Conservation (phyloP, 176 grass and related monocot species). For the Guadua angustifolia region DNA sequence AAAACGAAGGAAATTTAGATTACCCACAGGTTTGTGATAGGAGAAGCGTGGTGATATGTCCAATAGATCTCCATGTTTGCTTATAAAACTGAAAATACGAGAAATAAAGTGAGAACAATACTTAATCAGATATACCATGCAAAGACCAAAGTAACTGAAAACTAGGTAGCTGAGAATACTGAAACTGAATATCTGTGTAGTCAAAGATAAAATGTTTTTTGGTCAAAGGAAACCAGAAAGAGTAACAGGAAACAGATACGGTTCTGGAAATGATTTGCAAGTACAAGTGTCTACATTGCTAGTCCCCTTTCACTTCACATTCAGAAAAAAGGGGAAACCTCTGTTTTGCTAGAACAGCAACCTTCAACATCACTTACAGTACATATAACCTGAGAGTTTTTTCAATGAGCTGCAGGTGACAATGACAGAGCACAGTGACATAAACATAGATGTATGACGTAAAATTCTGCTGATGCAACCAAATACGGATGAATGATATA, state of each 20-base stretch:
- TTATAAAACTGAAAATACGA: conserved; percentile 52
- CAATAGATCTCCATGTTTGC: conserved; percentile 34
- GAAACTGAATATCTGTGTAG: conserved; percentile 33
- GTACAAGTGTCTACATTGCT: conserved; percentile 5
- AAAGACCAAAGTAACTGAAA: conserved; percentile 25
- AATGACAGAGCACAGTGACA: conserved; percentile 10
- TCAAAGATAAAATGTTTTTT: not conserved
- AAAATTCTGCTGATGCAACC: no score
- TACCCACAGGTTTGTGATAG: conserved; percentile 70
- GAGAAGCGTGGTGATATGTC: conserved; percentile 60
- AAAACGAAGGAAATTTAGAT: conserved; percentile 37
- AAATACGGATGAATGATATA: no score
- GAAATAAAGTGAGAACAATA: not conserved
- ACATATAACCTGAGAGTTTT: conserved; percentile 8
- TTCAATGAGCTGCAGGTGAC: conserved; percentile 1
- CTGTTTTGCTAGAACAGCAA: not conserved
- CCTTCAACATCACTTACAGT: not conserved
- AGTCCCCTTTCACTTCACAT: conserved; percentile 19
- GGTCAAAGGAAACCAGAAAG: conserved; percentile 13
- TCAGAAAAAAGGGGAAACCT: not conserved
- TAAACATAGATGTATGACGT: no score
- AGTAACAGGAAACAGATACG: not conserved
- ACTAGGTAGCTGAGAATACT: not conserved
- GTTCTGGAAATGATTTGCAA: conserved; percentile 1
- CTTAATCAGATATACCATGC: not conserved